Conservation (phyloP, 2,329 filamentous ascomycete genomes). For the Stachybotrys chartarum region DNA sequence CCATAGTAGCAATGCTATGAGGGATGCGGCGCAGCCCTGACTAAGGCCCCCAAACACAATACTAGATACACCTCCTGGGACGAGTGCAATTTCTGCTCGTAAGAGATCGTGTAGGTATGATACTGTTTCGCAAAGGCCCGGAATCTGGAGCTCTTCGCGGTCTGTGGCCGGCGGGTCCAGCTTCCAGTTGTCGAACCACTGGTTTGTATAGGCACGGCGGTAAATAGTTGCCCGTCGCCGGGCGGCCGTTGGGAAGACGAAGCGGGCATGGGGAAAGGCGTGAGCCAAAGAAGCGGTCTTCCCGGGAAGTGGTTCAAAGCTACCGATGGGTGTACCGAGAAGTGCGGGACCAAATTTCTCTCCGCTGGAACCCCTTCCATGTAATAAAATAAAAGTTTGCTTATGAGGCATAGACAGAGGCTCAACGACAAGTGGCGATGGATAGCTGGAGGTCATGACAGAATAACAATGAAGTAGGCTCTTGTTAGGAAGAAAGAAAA, state of each 20-base stretch:
- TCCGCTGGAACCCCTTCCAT: constrained; percentile 12
- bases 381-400: constrained; percentile 10
- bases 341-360: constrained; percentile 17
- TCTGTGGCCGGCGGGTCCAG: constrained; percentile 2
- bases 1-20: constrained; percentile 31
- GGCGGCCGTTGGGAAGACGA: constrained; percentile 38
- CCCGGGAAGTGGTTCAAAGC: background rate
- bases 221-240: constrained; percentile 10
- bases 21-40: constrained; percentile 37
- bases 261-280: constrained; percentile 31
- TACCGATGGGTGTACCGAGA: constrained; percentile 9
- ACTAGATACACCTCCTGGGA: constrained; percentile 24
- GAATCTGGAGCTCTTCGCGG: constrained; percentile 6
- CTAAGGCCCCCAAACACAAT: constrained; percentile 40
- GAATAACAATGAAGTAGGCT: background rate
- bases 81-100: constrained; percentile 17
- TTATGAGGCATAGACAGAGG: constrained; percentile 2
- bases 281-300: constrained; percentile 8
- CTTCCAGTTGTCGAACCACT: constrained; percentile 10
- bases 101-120: constrained; percentile 27
- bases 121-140: constrained; percentile 25
- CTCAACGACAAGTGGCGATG: background rate
- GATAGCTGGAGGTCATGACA: background rate
- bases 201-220: constrained; percentile 7
- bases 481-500: too few relatives aligned